Evolutionary conservation across 805 yeast genomes (phyloP).

Genomic region (Myxozyma vanderwaltii): DNA sequence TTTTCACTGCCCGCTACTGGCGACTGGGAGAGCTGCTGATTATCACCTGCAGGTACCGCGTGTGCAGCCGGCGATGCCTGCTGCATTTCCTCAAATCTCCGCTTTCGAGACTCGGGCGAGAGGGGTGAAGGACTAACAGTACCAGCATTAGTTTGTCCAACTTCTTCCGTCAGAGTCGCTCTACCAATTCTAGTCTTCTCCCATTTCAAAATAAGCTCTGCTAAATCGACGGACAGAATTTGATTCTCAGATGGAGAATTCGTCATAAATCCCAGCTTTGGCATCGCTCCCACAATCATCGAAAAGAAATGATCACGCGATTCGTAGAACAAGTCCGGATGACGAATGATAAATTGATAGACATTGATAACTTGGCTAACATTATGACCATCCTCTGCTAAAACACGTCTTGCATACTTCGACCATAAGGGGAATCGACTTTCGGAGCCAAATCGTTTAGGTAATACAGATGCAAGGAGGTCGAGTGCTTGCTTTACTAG

Average conservation of each 20-base stretch:
- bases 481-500: slow-evolving; percentile 87
- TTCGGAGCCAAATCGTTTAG: slow-evolving; percentile 30
- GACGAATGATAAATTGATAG: slow-evolving; percentile 84
- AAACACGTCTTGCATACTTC: slow-evolving; percentile 90
- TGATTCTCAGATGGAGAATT: slow-evolving; percentile 73
- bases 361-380: slow-evolving; percentile 84
- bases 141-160: background rate
- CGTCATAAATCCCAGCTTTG: slow-evolving; percentile 76
- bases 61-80: slow-evolving; percentile 12
- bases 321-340: slow-evolving; percentile 78
- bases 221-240: slow-evolving; percentile 81
- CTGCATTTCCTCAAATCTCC: slow-evolving; percentile 28
- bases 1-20: slow-evolving; percentile 36
- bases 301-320: slow-evolving; percentile 89
- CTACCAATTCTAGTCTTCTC: slow-evolving; percentile 47
- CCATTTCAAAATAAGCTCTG: slow-evolving; percentile 85
- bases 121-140: background rate
- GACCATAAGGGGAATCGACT: slow-evolving; percentile 63
- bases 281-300: slow-evolving; percentile 88
- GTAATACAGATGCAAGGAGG: slow-evolving; percentile 69
- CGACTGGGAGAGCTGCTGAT: slow-evolving; percentile 6
- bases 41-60: background rate
- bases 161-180: slow-evolving; percentile 6
- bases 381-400: slow-evolving; percentile 86
- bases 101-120: slow-evolving; percentile 28